phyloP scores from a whole-genome alignment of 305 asterid genomes.

The Withania somnifera region DNA sequence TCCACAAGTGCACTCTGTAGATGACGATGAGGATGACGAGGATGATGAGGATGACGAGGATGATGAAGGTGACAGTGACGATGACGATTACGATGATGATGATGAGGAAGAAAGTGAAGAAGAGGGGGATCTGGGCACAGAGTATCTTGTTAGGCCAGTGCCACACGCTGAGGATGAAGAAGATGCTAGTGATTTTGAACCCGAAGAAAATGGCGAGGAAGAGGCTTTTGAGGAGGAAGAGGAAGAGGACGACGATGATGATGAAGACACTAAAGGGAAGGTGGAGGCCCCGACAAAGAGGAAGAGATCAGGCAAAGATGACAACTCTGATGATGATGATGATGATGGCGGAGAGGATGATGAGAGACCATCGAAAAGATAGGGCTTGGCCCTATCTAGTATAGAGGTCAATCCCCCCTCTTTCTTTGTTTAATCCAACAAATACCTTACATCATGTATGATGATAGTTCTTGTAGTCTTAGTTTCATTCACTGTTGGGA shows the following conservation, averaged over 20 bases:
- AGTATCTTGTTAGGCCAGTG: conserved; percentile 63
- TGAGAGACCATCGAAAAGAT: conserved; percentile 73
- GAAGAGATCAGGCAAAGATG: conserved; percentile 56
- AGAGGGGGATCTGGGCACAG: conserved; percentile 77
- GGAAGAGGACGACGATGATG: conserved; percentile 48
- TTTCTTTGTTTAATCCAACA: no score
- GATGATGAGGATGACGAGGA: conserved; percentile 22
- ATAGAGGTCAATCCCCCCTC: conserved; percentile 1
- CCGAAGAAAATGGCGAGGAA: conserved; percentile 56
- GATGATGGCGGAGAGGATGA: conserved; percentile 59
- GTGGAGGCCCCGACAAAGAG: conserved; percentile 63
- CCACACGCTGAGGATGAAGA: conserved; percentile 74
- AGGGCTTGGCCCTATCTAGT: conserved; percentile 6
- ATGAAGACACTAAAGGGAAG: conserved; percentile 36
- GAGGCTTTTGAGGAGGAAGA: conserved; percentile 41
- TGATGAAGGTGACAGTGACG: conserved; percentile 36
- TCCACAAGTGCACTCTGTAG: conserved; percentile 24
- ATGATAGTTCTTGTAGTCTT: conserved; percentile 3
- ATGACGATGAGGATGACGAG: conserved; percentile 41
- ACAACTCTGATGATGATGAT: conserved; percentile 41
- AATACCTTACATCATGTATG: no score
- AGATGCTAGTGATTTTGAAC: conserved; percentile 85
- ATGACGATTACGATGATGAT: conserved; percentile 31
- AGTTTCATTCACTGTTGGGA: conserved; percentile 1
- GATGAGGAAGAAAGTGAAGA: conserved; percentile 34